Percentiles rank a stretch among this genome's conserved stretches.
Conservation (phyloP, 2,329 filamentous ascomycete genomes). For the Alternaria triticina region DNA sequence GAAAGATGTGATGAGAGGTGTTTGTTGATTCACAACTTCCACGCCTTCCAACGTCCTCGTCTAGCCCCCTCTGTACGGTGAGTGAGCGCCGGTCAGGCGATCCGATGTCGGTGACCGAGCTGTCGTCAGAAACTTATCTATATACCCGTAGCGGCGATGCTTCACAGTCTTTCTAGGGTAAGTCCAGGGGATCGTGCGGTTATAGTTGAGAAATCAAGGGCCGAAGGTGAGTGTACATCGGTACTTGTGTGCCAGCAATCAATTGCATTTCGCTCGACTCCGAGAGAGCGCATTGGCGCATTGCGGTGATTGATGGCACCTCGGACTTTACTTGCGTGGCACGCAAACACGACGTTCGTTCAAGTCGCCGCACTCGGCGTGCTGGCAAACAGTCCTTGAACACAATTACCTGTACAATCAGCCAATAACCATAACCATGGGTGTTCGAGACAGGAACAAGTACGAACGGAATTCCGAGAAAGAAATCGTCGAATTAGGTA, state of each 20-base stretch:
- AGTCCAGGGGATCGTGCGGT: background rate
- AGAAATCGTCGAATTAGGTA: background rate
- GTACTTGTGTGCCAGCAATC: background rate
- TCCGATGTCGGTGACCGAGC: background rate
- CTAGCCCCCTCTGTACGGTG: background rate
- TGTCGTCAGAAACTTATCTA: background rate
- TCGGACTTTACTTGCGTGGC: background rate
- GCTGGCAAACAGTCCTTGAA: conserved; percentile 9
- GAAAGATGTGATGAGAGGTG: background rate
- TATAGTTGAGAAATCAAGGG: background rate
- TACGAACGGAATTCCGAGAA: background rate
- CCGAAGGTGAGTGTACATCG: background rate
- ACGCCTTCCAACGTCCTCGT: background rate
- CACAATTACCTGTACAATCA: background rate
- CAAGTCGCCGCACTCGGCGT: conserved; percentile 9
- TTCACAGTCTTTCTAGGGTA: background rate
- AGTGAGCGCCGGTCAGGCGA: background rate
- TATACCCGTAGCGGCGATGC: background rate
- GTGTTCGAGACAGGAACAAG: conserved; percentile 7
- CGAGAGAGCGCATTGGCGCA: conserved; percentile 10
- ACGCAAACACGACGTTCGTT: conserved; percentile 12
- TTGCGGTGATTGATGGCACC: conserved; percentile 1
- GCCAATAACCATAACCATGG: background rate
- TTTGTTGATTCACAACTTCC: background rate
- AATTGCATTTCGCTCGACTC: background rate